phyloP scores from a whole-genome alignment of 768 basidiomycete genomes.

The Xerocomus potaroensis region DNA sequence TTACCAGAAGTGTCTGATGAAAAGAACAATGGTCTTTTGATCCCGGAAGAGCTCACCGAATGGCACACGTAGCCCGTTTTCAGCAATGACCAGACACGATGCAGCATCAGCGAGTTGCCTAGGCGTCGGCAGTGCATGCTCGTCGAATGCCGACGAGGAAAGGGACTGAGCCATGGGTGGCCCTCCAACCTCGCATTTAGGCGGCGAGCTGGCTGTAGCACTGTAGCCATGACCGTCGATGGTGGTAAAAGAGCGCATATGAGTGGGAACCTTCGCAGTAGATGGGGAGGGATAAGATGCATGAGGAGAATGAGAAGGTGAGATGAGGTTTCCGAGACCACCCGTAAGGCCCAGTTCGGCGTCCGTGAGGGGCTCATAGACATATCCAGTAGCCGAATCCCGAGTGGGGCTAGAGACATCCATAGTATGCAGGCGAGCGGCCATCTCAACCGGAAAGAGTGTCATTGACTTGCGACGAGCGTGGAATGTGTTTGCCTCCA shows the following conservation, averaged over 20 bases:
- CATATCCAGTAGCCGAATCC: slow-evolving; percentile 20
- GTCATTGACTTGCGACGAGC: slow-evolving; percentile 33
- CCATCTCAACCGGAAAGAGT: slow-evolving; percentile 28
- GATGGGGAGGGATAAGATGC: slow-evolving; percentile 7
- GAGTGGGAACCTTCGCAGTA: slow-evolving; percentile 8
- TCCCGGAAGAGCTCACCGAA: slow-evolving; percentile 66
- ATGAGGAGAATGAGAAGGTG: slow-evolving; percentile 15
- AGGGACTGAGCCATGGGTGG: slow-evolving; percentile 13
- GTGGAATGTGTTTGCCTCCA: slow-evolving; percentile 33
- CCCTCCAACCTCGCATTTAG: slow-evolving; percentile 10
- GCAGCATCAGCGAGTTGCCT: slow-evolving; percentile 60
- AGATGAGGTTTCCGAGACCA: slow-evolving; percentile 4
- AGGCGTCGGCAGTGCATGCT: slow-evolving; percentile 48
- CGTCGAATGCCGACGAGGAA: slow-evolving; percentile 29
- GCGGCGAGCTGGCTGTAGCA: not conserved
- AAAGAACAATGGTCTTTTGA: slow-evolving; percentile 67
- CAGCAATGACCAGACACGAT: slow-evolving; percentile 57
- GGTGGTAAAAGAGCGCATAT: slow-evolving; percentile 23
- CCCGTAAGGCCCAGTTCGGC: slow-evolving; percentile 22
- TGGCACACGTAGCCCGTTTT: slow-evolving; percentile 58
- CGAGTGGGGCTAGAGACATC: slow-evolving; percentile 26
- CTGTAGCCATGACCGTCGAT: slow-evolving; percentile 12
- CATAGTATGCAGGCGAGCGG: slow-evolving; percentile 28
- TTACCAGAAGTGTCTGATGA: slow-evolving; percentile 84
- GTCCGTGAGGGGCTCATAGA: slow-evolving; percentile 29